These are phyloP conservation scores for Trametes coccinea DNA, from an alignment of 768 basidiomycete species.

Conservation along the genomic window DNA sequence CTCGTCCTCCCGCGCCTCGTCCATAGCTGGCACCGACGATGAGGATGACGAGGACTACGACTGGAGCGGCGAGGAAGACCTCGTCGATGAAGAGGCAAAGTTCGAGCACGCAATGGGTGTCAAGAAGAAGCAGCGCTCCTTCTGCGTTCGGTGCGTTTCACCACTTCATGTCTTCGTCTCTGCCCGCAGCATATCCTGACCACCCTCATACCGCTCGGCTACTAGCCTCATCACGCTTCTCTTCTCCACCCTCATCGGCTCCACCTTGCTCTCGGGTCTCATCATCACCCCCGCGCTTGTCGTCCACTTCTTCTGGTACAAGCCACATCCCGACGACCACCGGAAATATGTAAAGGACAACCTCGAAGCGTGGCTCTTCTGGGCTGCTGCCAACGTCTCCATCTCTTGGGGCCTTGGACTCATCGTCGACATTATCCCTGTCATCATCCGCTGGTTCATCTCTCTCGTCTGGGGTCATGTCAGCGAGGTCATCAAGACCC, in stretches of 20 bases:
- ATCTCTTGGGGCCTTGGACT: slow-evolving; percentile 80
- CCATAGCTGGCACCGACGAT: slow-evolving; percentile 56
- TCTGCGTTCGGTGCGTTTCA: slow-evolving; percentile 50
- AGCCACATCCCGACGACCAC: slow-evolving; percentile 53
- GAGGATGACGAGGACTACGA: slow-evolving; percentile 63
- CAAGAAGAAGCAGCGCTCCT: slow-evolving; percentile 48
- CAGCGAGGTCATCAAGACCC: slow-evolving; percentile 64
- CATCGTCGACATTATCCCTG: slow-evolving; percentile 67
- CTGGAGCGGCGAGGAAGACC: slow-evolving; percentile 79
- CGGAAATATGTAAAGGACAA: slow-evolving; percentile 65
- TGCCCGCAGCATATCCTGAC: slow-evolving; percentile 1
- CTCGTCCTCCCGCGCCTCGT: slow-evolving; percentile 40
- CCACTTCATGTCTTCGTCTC: background rate
- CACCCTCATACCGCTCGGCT: slow-evolving; percentile 3
- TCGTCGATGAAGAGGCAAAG: slow-evolving; percentile 68
- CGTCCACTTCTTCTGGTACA: slow-evolving; percentile 71
- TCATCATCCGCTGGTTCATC: slow-evolving; percentile 51
- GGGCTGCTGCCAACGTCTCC: slow-evolving; percentile 75
- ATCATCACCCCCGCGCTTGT: slow-evolving; percentile 63
- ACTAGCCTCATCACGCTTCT: slow-evolving; percentile 64
- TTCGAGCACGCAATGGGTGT: slow-evolving; percentile 62
- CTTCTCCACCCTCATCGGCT: slow-evolving; percentile 75
- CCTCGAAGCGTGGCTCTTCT: slow-evolving; percentile 77
- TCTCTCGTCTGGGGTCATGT: slow-evolving; percentile 73
- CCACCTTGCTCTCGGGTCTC: slow-evolving; percentile 61